Base-by-base conservation (phyloP, 176 grass and related monocot species). In the Oryza meyeriana region DNA sequence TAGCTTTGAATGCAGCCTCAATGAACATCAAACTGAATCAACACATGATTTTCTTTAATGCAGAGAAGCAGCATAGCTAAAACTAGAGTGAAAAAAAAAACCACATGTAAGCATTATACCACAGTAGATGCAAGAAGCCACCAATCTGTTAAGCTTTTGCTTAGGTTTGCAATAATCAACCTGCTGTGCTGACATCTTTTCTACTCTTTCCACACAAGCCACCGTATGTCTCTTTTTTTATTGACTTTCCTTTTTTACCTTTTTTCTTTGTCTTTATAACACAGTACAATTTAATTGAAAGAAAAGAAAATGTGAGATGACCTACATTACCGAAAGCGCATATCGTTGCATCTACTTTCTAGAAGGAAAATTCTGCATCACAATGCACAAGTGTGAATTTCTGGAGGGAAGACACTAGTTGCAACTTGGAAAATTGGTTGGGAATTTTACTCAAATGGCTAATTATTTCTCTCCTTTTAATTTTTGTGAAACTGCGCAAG, bases 131-230 rank as follows among this genome's bases (percentile, higher is more conserved):
- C 61, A 73, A 71, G 50, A 72, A 82, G 47, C 50, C 52, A 79
- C 28, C 55, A 0, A 5, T 8, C n/a, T 59, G 55, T 25, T 59
- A 59, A 59, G 55, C n/a, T 59, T 59, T 59, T 25, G n/a, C 1
- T n/a, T 59, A 59, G n/a, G 22, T n/a, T 59, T 25, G 55, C 55
- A 59, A 25, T 25, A 59, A 59, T 59, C 55, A 59, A 59, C n/a
- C 12, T 42, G 10, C 30, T 78, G 29, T 62, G 55, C 16, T 74
- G 86, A 88, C 80, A 79, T 74, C n/a, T 38, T 69, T 81, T 69
- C 63, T 38, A 76, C 69, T 80, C 76, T 84, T 88, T 88, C 63
- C 87, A 89, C 87, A 48, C 25, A 63, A 7, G 38, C 9, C 71
- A 64, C 64, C 80, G 32, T n/a, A n/a, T n/a, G n/a, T 61, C 40